Evolutionary conservation across 176 grass and related monocot genomes (phyloP).

Genomic region (Ananas comosus): DNA sequence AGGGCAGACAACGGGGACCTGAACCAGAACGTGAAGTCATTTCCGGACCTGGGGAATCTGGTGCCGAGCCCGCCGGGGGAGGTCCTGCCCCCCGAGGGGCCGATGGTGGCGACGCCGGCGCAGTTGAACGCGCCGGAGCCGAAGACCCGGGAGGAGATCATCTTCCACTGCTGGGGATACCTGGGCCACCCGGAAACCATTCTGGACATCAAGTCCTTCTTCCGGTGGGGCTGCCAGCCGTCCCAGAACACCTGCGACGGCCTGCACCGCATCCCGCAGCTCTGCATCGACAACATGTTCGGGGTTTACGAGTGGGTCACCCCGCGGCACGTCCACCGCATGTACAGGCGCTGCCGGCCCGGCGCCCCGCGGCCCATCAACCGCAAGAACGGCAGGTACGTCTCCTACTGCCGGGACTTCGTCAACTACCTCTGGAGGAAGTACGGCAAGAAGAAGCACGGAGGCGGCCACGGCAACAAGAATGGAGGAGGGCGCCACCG

Average conservation of each 20-base stretch:
- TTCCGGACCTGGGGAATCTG: not conserved
- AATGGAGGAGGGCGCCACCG: too few relatives aligned
- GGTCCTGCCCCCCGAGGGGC: not conserved
- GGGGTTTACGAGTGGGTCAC: not conserved
- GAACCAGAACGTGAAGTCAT: not conserved
- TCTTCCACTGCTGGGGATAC: conserved; percentile 10
- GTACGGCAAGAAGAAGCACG: not conserved
- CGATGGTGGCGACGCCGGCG: not conserved
- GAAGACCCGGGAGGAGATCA: not conserved
- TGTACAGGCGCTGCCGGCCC: not conserved
- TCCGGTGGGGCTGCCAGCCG: conserved; percentile 20
- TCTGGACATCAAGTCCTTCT: conserved; percentile 5
- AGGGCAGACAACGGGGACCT: too few relatives aligned
- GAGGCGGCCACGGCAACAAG: too few relatives aligned
- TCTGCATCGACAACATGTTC: not conserved
- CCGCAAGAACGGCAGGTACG: not conserved
- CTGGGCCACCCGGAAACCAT: conserved; percentile 5
- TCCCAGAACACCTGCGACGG: conserved; percentile 12
- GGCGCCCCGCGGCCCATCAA: not conserved
- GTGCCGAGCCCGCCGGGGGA: not conserved
- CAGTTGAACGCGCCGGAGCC: not conserved
- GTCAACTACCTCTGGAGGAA: not conserved
- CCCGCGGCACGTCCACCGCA: not conserved
- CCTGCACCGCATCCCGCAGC: not conserved
- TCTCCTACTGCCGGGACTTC: not conserved